Base-by-base conservation (phyloP, 73 alveolate genomes). In the Symbiodinium pilosum region DNA sequence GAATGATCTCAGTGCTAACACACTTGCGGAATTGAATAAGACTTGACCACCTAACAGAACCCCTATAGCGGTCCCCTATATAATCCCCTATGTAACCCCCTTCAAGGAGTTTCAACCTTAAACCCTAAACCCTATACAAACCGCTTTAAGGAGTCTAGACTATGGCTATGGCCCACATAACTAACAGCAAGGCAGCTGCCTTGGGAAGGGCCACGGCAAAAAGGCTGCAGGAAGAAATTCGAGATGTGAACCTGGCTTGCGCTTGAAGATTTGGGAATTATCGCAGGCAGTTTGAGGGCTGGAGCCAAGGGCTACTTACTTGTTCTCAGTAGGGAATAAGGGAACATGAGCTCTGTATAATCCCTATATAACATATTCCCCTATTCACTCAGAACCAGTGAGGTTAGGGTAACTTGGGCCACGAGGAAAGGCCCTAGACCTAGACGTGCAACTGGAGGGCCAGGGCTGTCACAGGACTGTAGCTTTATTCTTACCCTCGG, bases 221-320 rank as follows among this genome's bases (percentile, higher is more conserved):
- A 44, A 92, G 98, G 87, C 83, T 73, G 89, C 98, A 92, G 18
- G 75, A 86, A 14, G 98, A 92, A 54, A 92, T 92, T 8, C 98
- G 98, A 18, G 98, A 92, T 59, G 87, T 92, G 98, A 92, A 92
- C 95, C 95, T 88, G 86, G 32, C 75, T 51, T 16, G 68, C 12
- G 12, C 12, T 11, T 47, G 16, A 11, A 47, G 16, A 11, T 47
- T 47, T 11, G 64, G 64, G 64, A 8, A 47, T 47, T 11, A 47
- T 47, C 16, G 16, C 64, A 47, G 8, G 64, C 64, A 47, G 64
- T 47, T 47, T 8, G 8, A 47, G 16, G 64, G 64, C 24, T 16
- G 24, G 8, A 16, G 64, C 64, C 64, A 16, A 47, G 64, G 7
- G 64, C 64, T 16, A 11, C 7, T 47, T 11, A 16, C 24, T 7